Evolutionary conservation across 306 rosid genomes (phyloP).

Genomic region (Prunus mongolica): DNA sequence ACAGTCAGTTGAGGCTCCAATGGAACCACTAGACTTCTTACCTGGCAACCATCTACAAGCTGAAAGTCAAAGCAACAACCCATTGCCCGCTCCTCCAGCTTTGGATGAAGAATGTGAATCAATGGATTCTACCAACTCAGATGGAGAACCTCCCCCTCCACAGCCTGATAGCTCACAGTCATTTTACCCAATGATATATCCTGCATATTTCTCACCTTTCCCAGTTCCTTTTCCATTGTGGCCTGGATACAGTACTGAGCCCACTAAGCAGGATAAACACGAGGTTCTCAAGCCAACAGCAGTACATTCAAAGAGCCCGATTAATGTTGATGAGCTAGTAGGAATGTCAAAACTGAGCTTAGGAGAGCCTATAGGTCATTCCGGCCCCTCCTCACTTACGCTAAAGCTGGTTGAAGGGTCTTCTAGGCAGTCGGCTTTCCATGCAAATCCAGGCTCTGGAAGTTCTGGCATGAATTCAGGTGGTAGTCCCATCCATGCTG

Average conservation of each 20-base stretch:
- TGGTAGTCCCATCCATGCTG: conserved; percentile 81
- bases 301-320: conserved; percentile 73
- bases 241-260: conserved; percentile 62
- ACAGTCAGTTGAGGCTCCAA: conserved; percentile 63
- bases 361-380: conserved; percentile 69
- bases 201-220: conserved; percentile 67
- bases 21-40: conserved; percentile 65
- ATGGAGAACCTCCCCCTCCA: conserved; percentile 61
- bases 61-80: conserved; percentile 61
- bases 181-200: conserved; percentile 62
- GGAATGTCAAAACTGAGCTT: conserved; percentile 94
- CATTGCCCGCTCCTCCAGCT: conserved; percentile 70
- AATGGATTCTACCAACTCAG: conserved; percentile 91
- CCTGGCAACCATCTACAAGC: conserved; percentile 39
- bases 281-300: conserved; percentile 96
- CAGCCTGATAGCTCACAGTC: conserved; percentile 47
- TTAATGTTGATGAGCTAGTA: conserved; percentile 87
- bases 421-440: conserved; percentile 93
- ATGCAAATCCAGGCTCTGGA: conserved; percentile 71
- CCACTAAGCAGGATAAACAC: conserved; percentile 53
- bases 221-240: conserved; percentile 72
- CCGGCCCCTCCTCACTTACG: conserved; percentile 71
- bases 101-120: conserved; percentile 92
- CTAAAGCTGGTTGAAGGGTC: conserved; percentile 77
- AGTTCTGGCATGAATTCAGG: conserved; percentile 51